Evolutionary conservation across 495 filamentous ascomycete genomes (phyloP).

Genomic region (Articulospora tetracladia): DNA sequence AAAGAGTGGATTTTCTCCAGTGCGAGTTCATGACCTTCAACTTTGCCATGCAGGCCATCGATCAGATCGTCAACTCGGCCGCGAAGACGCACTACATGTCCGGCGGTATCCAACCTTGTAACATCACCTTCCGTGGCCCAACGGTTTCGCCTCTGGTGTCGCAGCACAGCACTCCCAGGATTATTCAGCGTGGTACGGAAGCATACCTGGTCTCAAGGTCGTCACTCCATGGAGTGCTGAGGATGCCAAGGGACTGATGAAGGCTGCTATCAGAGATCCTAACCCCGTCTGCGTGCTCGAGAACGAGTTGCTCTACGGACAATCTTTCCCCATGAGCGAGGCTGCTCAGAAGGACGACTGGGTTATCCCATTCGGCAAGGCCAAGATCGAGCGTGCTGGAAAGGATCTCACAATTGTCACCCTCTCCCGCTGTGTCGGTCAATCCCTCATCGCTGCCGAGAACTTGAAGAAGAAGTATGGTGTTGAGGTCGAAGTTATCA

Average conservation of each 20-base stretch:
- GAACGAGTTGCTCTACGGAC: conserved; percentile 97
- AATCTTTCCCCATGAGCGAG: conserved; percentile 91
- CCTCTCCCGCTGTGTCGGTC: conserved; percentile 91
- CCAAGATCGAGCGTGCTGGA: conserved; percentile 94
- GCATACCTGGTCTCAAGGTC: conserved; percentile 95
- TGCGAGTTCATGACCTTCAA: conserved; percentile 99
- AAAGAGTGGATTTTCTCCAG: conserved; percentile 37
- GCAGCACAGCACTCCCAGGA: conserved; percentile 98
- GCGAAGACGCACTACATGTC: conserved; percentile 99
- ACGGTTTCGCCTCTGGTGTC: conserved; percentile 95
- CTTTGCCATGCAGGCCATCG: conserved; percentile 99
- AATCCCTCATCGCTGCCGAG: conserved; percentile 83
- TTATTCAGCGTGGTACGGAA: conserved; percentile 97
- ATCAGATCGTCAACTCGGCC: conserved; percentile 98
- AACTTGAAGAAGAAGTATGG: conserved; percentile 92
- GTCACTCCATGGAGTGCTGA: conserved; percentile 93
- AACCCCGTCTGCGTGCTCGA: conserved; percentile 94
- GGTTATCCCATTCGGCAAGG: conserved; percentile 94
- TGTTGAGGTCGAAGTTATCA: conserved; percentile 94
- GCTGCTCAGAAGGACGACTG: conserved; percentile 94
- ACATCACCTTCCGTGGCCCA: conserved; percentile 98
- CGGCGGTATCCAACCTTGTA: conserved; percentile 98
- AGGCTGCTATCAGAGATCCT: conserved; percentile 96
- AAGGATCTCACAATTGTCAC: conserved; percentile 95
- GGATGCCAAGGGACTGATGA: conserved; percentile 95